Conservation (phyloP, 495 filamentous ascomycete genomes). For the Penicillium robsamsonii region DNA sequence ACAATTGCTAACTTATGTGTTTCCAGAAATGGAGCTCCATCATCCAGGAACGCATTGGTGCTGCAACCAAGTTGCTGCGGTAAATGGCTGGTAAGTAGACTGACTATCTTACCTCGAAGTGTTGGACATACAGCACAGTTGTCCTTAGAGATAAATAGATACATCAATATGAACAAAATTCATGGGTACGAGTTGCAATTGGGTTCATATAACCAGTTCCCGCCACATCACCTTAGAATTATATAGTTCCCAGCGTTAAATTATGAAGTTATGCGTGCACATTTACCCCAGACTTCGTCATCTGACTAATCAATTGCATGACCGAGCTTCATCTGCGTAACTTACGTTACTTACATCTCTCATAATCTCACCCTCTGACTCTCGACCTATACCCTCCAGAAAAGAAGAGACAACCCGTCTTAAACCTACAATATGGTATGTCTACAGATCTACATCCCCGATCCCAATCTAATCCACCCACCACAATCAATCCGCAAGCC, state of each 20-base stretch:
- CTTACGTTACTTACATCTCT: not conserved
- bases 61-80: slow-evolving; percentile 38
- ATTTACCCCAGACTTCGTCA: slow-evolving; percentile 12
- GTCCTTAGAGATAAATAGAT: not conserved
- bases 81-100: slow-evolving; percentile 12
- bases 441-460: not conserved
- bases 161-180: not conserved
- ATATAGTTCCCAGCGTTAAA: not conserved
- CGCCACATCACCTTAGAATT: not conserved
- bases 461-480: not conserved
- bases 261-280: slow-evolving; percentile 1
- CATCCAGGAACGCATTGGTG: slow-evolving; percentile 40
- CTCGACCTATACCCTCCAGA: not conserved
- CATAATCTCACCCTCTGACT: not conserved
- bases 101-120: not conserved
- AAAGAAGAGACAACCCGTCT: not conserved
- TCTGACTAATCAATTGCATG: slow-evolving; percentile 12
- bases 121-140: not conserved
- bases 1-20: slow-evolving; percentile 5
- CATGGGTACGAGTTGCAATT: not conserved
- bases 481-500: not conserved
- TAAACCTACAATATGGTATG: slow-evolving; percentile 3
- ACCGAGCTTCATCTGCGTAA: not conserved
- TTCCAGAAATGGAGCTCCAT: slow-evolving; percentile 47
- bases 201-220: not conserved